Base-by-base conservation (phyloP, 805 yeast genomes). In the Cyberlindnera veronae region DNA sequence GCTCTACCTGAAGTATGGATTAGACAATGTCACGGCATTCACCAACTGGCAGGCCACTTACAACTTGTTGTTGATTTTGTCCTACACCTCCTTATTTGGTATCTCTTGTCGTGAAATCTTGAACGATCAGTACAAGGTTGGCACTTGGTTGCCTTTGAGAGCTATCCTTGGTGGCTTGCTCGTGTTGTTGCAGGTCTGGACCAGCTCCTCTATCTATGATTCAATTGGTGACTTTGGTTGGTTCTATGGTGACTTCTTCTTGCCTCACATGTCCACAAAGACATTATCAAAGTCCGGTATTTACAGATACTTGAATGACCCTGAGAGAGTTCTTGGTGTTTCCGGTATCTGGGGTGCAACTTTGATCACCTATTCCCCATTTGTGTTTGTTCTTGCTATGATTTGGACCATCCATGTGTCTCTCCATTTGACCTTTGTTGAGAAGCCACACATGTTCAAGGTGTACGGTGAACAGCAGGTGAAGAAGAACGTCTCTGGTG, bases 201-300 rank as follows among this genome's bases (percentile, higher is more conserved):
- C 87, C 26, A 78, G 83, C 49, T 52, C 69, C 18, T 83, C 87
- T 22, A 83, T 84, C 27, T 71, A 79, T 48, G 76, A 76, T 32
- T 78, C 84, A 36, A 77, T 85, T 48, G 91, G 91, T 2, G 83
- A 82, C 45, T 84, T 81, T 61, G 93, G 95, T n/a, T 85, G 93
- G 93, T 85, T 84, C 54, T 85, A 81, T 59, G 95, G 95, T 42
- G 95, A 85, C 60, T 85, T 85, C 62, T 85, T 84, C 61, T 64
- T 83, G 42, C 77, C 84, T 27, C 74, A 70, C 38, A 66, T 73
- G 15, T 63, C 71, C 16, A 67, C 67, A 18, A 68, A 67, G 41
- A 62, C 74, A 7, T 67, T 85, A 50, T 79, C 90, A 0, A 81
- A 81, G 47, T 83, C 85, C 24, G 95, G 95, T 36, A 84, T 85